A percentile compares a stretch with the other conserved stretches of the same genome.
Evolutionary conservation across 1,139 yeast genomes (phyloP).

Genomic region (Wickerhamomyces sp.): DNA sequence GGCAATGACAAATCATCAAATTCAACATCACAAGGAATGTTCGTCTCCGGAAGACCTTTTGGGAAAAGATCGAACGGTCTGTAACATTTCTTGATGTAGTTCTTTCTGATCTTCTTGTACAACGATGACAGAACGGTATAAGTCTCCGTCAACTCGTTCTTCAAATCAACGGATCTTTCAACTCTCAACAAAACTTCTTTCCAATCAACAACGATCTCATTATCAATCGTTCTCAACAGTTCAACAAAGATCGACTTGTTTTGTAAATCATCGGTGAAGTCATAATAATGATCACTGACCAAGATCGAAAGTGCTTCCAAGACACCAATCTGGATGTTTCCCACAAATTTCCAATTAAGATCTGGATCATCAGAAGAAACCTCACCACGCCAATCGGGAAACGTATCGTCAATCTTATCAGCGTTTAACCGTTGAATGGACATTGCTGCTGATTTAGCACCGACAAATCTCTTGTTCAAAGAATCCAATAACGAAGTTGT

Average conservation of each 20-base stretch:
- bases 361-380: conserved; percentile 25
- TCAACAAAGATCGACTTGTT: conserved; percentile 62
- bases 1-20: conserved; percentile 19
- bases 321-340: conserved; percentile 76
- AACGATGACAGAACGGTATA: conserved; percentile 47
- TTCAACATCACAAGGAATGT: conserved; percentile 16
- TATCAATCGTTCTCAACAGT: conserved; percentile 62
- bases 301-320: conserved; percentile 72
- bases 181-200: conserved; percentile 36
- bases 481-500: conserved; percentile 45
- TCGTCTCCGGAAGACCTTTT: conserved; percentile 13
- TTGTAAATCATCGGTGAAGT: conserved; percentile 64
- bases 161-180: conserved; percentile 23
- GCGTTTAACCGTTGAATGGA: conserved; percentile 33
- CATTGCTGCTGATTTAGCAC: conserved; percentile 54
- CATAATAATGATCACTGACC: conserved; percentile 67
- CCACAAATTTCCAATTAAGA: conserved; percentile 51
- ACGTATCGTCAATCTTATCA: conserved; percentile 14
- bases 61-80: conserved; percentile 50
- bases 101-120: conserved; percentile 65
- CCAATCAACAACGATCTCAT: conserved; percentile 69
- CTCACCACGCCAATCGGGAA: conserved; percentile 43
- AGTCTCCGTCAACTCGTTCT: conserved; percentile 30
- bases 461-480: conserved; percentile 46
- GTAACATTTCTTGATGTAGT: conserved; percentile 74